Evolutionary conservation across 1,139 yeast species (phyloP), one percentile per base, ranked within the genome.

Genomic region (Yamadazyma friedrichii): DNA sequence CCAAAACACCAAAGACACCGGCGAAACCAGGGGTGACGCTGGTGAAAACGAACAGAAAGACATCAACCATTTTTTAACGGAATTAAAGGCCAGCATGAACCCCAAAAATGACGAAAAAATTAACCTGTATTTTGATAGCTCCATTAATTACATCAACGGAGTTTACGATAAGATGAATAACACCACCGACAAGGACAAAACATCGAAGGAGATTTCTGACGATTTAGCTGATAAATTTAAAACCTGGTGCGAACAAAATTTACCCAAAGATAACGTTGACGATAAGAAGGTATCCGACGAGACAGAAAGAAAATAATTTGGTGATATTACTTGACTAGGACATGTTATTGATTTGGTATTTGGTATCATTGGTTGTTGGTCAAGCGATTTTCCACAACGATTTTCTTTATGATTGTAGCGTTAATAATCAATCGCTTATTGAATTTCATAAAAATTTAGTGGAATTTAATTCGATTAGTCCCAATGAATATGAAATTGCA

Each of bases 131-230:
- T 58, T 70, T 39, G 56, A 59, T 37, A 52, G 52, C 31, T 54
- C 70, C 3, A 58, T 63, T 43, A 48, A 52, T 29, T 70, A 69
- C 46, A 53, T 70, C 24, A 56, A 54, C 46, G 47, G 49, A 2
- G 60, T 59, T 10, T 50, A 64, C 43, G 41, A 56, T 36, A 64
- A 64, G 42, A 62, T 70, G 68, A 51, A 61, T 17, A 52, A 55
- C 1, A 48, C 68, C 9, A 52, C 55, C 15, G 65, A 70, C 44
- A 61, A 55, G 36, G 68, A 70, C 17, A 59, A 56, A 20, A 59
- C 74, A 0, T 64, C 73, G 5, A 51, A 64, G 36, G 73, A 67
- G 35, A 64, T 71, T 27, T 72, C 74, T 3, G 57, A 65, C 6
- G 76, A 70, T 47, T 58, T 70, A 45, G 57, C 56, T 25, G 42